Evolutionary conservation across 768 basidiomycete genomes (phyloP).

Genomic region (Suillus bovinus): DNA sequence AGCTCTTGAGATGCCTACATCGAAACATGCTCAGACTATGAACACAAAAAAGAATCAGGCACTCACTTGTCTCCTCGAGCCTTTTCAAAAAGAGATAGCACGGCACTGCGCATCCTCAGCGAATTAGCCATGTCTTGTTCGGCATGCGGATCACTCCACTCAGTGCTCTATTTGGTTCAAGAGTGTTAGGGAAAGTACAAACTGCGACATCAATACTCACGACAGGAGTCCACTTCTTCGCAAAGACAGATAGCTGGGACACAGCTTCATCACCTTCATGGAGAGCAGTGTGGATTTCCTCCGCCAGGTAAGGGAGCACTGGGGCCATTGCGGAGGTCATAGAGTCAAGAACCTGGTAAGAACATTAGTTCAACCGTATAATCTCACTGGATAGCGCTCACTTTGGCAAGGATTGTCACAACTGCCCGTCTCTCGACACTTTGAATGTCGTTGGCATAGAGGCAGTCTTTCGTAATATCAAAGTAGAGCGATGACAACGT

Average conservation of each 20-base stretch:
- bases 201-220: constrained; percentile 42
- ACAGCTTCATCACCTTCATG: constrained; percentile 14
- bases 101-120: constrained; percentile 57
- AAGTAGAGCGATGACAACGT: constrained; percentile 91
- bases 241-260: constrained; percentile 62
- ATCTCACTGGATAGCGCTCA: constrained; percentile 29
- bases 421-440: constrained; percentile 61
- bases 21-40: constrained; percentile 8
- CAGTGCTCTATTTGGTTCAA: constrained; percentile 39
- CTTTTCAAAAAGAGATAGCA: constrained; percentile 70
- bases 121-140: constrained; percentile 65
- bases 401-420: constrained; percentile 71
- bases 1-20: constrained; percentile 68
- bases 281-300: constrained; percentile 68
- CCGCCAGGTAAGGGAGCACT: constrained; percentile 86
- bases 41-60: neutral
- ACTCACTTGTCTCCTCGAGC: constrained; percentile 75
- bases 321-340: constrained; percentile 78
- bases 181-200: constrained; percentile 4
- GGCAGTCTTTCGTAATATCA: constrained; percentile 84
- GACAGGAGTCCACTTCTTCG: constrained; percentile 63
- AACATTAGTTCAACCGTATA: neutral
- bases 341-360: constrained; percentile 57
- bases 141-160: constrained; percentile 63
- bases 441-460: constrained; percentile 69